Percentiles rank a stretch among this genome's conserved stretches.
phyloP scores from a whole-genome alignment of 1,284 basidiomycete species.

The Sutorius eximius region DNA sequence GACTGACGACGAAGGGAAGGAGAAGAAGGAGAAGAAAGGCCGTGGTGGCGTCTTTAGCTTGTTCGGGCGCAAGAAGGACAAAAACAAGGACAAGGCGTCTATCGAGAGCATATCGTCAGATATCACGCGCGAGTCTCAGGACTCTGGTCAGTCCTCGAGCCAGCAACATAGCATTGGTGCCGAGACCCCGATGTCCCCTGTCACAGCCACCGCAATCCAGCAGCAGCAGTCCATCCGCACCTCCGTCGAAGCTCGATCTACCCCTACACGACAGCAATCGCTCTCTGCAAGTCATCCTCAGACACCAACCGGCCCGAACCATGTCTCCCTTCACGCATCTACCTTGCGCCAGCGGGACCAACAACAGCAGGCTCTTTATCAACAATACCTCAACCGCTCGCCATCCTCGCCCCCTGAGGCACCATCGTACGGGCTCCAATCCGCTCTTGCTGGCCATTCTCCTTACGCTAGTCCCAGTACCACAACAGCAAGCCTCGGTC shows the following conservation, averaged over 20 bases:
- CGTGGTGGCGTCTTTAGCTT: constrained; percentile 67
- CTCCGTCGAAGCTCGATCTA: constrained; percentile 27
- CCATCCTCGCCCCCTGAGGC: constrained; percentile 73
- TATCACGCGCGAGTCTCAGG: constrained; percentile 38
- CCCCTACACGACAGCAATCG: constrained; percentile 30
- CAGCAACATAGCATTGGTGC: constrained; percentile 34
- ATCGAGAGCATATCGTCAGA: constrained; percentile 48
- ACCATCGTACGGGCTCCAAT: constrained; percentile 68
- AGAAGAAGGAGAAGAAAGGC: constrained; percentile 66
- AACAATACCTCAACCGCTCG: constrained; percentile 83
- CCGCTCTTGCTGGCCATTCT: constrained; percentile 52
- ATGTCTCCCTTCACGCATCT: constrained; percentile 48
- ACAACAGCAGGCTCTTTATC: constrained; percentile 86
- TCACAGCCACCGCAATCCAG: constrained; percentile 51
- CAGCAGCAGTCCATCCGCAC: constrained; percentile 42
- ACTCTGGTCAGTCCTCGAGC: constrained; percentile 45
- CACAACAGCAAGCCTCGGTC: constrained; percentile 41
- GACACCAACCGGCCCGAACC: constrained; percentile 35
- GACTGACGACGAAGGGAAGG: constrained; percentile 54
- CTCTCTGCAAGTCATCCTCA: constrained; percentile 37
- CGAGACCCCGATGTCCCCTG: constrained; percentile 41
- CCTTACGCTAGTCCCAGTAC: constrained; percentile 41
- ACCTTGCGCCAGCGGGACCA: constrained; percentile 84
- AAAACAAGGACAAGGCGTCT: constrained; percentile 64
- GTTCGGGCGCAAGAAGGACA: constrained; percentile 77